A percentile compares a stretch with the other conserved stretches of the same genome.
These are phyloP conservation scores for Cenchrus purpureus DNA, from an alignment of 176 grass and related monocot genomes.

Conservation along the genomic window DNA sequence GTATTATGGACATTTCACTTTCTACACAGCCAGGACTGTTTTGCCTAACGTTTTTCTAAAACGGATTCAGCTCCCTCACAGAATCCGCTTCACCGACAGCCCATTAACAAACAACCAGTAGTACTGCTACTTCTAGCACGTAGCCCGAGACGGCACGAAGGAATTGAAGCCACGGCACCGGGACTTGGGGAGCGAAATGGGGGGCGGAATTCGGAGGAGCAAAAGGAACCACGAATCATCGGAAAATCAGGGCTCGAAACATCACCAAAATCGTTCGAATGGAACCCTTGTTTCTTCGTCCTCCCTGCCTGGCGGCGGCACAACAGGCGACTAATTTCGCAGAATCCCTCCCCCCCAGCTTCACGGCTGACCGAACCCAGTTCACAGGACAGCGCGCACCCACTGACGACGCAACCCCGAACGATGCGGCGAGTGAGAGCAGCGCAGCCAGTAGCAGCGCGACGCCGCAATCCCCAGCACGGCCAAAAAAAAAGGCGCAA, in stretches of 20 bases:
- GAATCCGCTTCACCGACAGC: too few species aligned
- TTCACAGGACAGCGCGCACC: neutral
- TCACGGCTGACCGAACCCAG: neutral
- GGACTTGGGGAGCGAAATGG: slow-evolving; percentile 8
- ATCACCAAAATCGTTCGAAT: neutral
- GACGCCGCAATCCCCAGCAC: neutral
- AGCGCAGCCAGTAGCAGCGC: neutral
- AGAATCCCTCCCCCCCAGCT: too few species aligned
- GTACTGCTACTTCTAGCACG: neutral
- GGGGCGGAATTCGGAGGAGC: slow-evolving; percentile 22
- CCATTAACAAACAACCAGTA: slow-evolving; percentile 1
- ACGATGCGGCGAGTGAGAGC: neutral
- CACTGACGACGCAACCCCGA: neutral
- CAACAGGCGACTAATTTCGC: too few species aligned
- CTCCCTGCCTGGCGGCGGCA: too few species aligned
- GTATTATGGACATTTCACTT: too few species aligned
- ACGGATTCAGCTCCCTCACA: too few species aligned
- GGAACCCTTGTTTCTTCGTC: neutral
- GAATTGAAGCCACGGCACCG: slow-evolving; percentile 12
- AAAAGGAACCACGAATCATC: neutral
- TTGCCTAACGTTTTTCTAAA: too few species aligned
- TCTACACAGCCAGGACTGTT: too few species aligned
- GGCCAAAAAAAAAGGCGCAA: too few species aligned
- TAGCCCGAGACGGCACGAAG: slow-evolving; percentile 36
- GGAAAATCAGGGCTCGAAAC: neutral